Evolutionary conservation across 1,284 basidiomycete species (phyloP), one percentile per base, ranked within the genome.

Genomic region (Microbotryomycetes sp.): DNA sequence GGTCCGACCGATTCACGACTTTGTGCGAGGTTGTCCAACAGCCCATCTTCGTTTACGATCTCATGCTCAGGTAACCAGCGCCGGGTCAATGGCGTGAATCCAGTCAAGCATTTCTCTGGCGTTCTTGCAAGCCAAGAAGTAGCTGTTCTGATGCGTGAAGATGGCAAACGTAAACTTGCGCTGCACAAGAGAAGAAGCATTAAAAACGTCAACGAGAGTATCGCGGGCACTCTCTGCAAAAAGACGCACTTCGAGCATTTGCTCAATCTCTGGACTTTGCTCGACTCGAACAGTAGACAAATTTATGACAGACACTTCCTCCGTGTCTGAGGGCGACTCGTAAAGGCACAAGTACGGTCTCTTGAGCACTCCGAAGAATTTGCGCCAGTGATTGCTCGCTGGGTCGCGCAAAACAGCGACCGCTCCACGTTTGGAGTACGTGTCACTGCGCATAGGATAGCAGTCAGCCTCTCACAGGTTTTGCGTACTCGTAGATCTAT

Each of bases 301-400:
- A 74, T 89, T 90, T 73, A 97, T 86, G 57, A 96, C 81, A 54
- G 71, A 69, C 6, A 86, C 78, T 76, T 96, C 92, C 71, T 92
- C 88, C 19, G 87, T 74, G 75, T 96, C 90, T 66, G 85, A 84
- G 7, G 85, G 86, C 66, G 85, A 84, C 30, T 83, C 80, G 77
- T 93, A 96, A 60, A 97, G 81, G 72, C 92, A 86, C 4, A 97
- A 81, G 76, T 94, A 93, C 0, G 94, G 94, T 72, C 92, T 83
- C 74, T 85, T 83, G n/a, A 97, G 80, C 15, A 92, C 88, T 73
- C 94, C 92, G 84, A 87, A 91, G 49, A 86, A 80, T 72, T 83
- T 84, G 67, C 85, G 83, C 93, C 94, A 97, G 22, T 79, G 74
- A 72, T 92, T 85, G 66, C 84, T 83, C 32, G 81, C 83, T 6